Base-by-base conservation (phyloP, 768 basidiomycete species). In the Boletus rufocinnamomeus region DNA sequence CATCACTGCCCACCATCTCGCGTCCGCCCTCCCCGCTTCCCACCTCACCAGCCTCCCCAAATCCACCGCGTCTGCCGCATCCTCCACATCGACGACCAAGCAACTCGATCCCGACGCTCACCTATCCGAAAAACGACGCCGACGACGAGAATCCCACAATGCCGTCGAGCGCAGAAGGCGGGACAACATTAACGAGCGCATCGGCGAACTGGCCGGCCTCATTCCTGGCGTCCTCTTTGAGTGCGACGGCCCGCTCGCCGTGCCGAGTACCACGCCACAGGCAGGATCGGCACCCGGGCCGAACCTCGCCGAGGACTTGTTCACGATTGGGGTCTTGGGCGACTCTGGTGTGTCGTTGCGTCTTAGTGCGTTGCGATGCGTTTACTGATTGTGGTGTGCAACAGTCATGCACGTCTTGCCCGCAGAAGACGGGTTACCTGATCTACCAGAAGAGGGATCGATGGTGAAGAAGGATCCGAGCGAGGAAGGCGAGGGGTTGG, bases 151-250 rank as follows among this genome's bases (percentile, higher is more conserved):
- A 74, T 88, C 85, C 9, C 94, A 97, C 70, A 97, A 97, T 65
- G 93, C 93, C 2, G 94, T 97, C 63, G 94, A 97, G 77, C 79
- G 94, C 19, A 75, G 94, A 28, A 68, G 94, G 59, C 73, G 94
- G 49, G 94, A 97, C 69, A 95, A 95, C 71, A 97, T 97, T 72
- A 97, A 97, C 74, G 94, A 97, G 76, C 92, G 93, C 74, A 97
- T 97, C 64, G 83, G 84, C 40, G 94, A 97, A 71, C 82, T 97
- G 2, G 89, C 94, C 21, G 88, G 88, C 23, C 79, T 97, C 46
- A 89, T 97, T 59, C 94, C 94, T 2, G 93, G 93, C 71, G 87
- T 87, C 66, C 80, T 95, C 74, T 78, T 94, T 41, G 91, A 93
- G 46, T 76, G 80, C 51, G 77, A 77, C 41, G 79, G 71, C 1